Evolutionary conservation across 306 rosid genomes (phyloP), one percentile per base, ranked within the genome.

Genomic region (Arachis hypogaea): DNA sequence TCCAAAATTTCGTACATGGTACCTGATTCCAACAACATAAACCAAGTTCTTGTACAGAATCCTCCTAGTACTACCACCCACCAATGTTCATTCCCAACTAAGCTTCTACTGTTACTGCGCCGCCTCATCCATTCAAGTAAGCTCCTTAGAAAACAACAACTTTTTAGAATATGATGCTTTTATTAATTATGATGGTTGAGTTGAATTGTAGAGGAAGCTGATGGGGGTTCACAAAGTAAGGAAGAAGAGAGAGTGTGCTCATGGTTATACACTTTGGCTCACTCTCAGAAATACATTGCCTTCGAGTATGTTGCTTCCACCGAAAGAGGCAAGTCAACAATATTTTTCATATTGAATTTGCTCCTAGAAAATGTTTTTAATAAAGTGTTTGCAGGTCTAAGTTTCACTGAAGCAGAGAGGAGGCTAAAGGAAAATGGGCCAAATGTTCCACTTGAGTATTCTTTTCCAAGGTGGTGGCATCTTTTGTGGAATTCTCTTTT

Each of bases 301-400:
- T 92, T 78, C 42, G 97, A 92, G 78, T 92, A 92, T 55, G 97
- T 92, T 81, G 83, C 67, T 38, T 92, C 97, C 80, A 92, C 97
- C 0, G 97, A 92, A 80, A 86, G 96, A 80, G 97, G 97, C 79
- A 54, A 80, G 83, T 68, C 5, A 4, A 77, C 46, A 30, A 71
- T 52, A 62, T 33, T 33, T 33, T 30, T 33, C 38, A 33, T 33
- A 4, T 2, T 33, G 38, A 4, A 33, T 3, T 33, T 33, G 38
- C 0, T 33, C 4, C 38, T 4, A 43, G 9, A 43, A 6, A 43
- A 43, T 5, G 2, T 5, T 5, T 7, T 5, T 43, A 43, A 43
- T 43, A 68, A 18, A 59, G n/a, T 55, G 7, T 52, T 3, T 71
- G 77, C 86, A 92, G 97, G 97, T 69, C 75, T 92, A 64, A 89